Evolutionary conservation across 1,284 basidiomycete species (phyloP).

Genomic region (Porogramme epimiltina): DNA sequence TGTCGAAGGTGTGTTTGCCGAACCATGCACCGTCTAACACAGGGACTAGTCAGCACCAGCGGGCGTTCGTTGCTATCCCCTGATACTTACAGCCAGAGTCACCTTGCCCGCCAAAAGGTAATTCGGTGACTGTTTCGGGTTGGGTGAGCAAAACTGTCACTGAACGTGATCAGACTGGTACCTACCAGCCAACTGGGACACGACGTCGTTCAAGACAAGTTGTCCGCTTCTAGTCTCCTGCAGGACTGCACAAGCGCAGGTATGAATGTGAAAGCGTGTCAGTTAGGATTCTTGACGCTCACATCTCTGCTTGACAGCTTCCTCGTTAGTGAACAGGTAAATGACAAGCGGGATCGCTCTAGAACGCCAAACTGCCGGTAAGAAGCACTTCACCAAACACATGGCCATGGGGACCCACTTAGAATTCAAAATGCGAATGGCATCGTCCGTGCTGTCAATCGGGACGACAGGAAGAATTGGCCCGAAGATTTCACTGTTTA

Average conservation of each 20-base stretch:
- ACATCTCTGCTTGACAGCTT: slow-evolving; percentile 41
- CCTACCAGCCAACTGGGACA: slow-evolving; percentile 50
- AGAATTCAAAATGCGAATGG: slow-evolving; percentile 50
- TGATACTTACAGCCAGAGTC: slow-evolving; percentile 45
- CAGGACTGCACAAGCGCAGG: no score
- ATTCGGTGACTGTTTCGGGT: slow-evolving; percentile 40
- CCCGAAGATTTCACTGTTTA: slow-evolving; percentile 63
- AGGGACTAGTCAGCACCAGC: no score
- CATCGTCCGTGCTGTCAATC: slow-evolving; percentile 54
- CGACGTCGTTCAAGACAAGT: slow-evolving; percentile 54
- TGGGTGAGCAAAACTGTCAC: no score
- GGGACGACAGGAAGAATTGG: slow-evolving; percentile 68
- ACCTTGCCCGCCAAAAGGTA: slow-evolving; percentile 52
- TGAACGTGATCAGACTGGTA: no score
- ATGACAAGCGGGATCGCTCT: slow-evolving; percentile 51
- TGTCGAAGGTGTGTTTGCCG: slow-evolving; percentile 47
- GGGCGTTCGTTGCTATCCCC: neutral
- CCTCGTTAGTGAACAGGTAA: slow-evolving; percentile 49
- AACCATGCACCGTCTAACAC: slow-evolving; percentile 45
- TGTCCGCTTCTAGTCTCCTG: slow-evolving; percentile 51
- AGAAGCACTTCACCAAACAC: neutral
- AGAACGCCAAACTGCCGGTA: neutral
- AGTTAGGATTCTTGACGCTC: slow-evolving; percentile 27
- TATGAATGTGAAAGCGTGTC: no score
- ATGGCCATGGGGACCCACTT: slow-evolving; percentile 32